Base-by-base conservation (phyloP, 164 flowering plant genomes). In the Vitis cinerea region DNA sequence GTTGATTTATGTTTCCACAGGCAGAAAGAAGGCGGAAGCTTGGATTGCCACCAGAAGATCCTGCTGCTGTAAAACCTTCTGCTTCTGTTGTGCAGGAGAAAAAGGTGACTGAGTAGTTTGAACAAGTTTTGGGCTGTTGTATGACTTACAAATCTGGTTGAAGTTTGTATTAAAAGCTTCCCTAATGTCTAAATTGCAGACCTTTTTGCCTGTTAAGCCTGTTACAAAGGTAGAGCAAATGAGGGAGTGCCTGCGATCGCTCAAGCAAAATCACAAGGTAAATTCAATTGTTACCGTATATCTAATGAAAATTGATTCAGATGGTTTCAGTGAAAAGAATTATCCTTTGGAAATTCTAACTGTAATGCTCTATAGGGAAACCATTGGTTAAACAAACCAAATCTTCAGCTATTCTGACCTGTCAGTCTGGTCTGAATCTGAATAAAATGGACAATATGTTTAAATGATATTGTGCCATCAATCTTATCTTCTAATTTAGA, bases 1-100 rank as follows among this genome's bases (percentile, higher is more conserved):
- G 19, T 49, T 44, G 23, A 55, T 71, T 61, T 30, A 37, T 77
- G 48, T 67, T 63, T 71, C 69, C 59, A 59, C 87, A 96, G 99
- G 97, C 97, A 30, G 99, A 96, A 84, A 88, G 99, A 71, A 87
- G 99, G 75, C 73, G 94, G 66, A 93, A 81, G 80, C 98, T 93
- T 80, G 99, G 99, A 69, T 82, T 93, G 85, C 89, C 95, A 27
- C 82, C 96, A 44, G 97, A 90, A 78, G 96, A 92, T 54, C 93
- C 97, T 71, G 73, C 88, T 71, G 69, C 86, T 77, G 77, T 63
- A 65, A 92, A 86, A 76, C 84, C 95, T 63, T 76, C 93, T 37
- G 62, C 90, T 60, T 86, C 94, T 51, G 90, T 81, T 77, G 91
- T 87, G 67, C 81, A 88, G 78, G 99, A 93, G 78, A 93, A 90